These are phyloP conservation scores for Aspergillus cejpii DNA, from an alignment of 2,329 filamentous ascomycete species.

Conservation along the genomic window DNA sequence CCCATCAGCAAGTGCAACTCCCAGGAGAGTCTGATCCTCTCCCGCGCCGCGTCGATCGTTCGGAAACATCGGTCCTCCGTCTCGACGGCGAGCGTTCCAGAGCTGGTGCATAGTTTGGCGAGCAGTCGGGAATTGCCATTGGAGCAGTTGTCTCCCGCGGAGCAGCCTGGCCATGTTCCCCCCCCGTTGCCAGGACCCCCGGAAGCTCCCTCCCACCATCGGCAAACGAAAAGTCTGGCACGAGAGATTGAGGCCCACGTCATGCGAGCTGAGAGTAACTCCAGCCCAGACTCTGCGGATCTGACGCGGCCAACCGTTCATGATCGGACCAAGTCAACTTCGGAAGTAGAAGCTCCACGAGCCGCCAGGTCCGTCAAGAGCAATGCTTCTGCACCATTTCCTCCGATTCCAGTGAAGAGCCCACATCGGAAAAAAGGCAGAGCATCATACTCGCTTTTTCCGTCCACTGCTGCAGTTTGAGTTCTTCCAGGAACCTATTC, in stretches of 20 bases:
- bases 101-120: conserved; percentile 38
- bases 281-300: conserved; percentile 25
- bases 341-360: conserved; percentile 26
- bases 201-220: conserved; percentile 27
- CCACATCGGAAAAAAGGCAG: conserved; percentile 31
- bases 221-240: conserved; percentile 35
- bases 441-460: conserved; percentile 40
- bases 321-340: conserved; percentile 35
- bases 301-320: conserved; percentile 21
- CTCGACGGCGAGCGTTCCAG: conserved; percentile 42
- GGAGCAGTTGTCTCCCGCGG: conserved; percentile 19
- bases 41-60: conserved; percentile 43
- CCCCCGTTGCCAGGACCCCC: conserved; percentile 12
- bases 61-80: conserved; percentile 44
- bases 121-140: conserved; percentile 36
- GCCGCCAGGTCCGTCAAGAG: conserved; percentile 14
- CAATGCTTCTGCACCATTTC: conserved; percentile 13
- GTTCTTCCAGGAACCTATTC: background rate
- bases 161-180: conserved; percentile 10
- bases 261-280: conserved; percentile 23
- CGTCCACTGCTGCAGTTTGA: conserved; percentile 11
- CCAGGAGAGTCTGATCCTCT: conserved; percentile 51
- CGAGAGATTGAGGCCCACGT: conserved; percentile 28
- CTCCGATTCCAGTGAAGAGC: conserved; percentile 25
- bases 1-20: conserved; percentile 52